A percentile compares a stretch with the other conserved stretches of the same genome.
phyloP scores from a whole-genome alignment of 2,329 filamentous ascomycete species.

The Didymosphaeria variabile region DNA sequence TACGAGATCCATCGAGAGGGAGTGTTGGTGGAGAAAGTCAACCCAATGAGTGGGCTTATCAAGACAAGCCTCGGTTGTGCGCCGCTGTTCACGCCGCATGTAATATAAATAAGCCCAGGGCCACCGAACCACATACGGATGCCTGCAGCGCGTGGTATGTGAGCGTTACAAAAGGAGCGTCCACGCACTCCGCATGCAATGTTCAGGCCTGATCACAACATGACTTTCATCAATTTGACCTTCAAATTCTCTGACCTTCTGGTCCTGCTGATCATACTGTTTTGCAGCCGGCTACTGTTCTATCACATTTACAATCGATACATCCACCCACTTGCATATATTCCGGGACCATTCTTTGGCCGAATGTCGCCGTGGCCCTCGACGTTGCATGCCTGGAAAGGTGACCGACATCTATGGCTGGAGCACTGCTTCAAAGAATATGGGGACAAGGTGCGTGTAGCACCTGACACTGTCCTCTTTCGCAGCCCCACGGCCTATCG shows the following conservation, averaged over 20 bases:
- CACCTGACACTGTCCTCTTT: constrained; percentile 20
- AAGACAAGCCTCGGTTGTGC: too few species aligned
- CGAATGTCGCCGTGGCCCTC: constrained; percentile 17
- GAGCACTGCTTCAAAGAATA: constrained; percentile 15
- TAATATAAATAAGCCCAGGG: too few species aligned
- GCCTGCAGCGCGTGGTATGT: too few species aligned
- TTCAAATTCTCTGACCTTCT: background rate
- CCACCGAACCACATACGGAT: too few species aligned
- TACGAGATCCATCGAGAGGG: too few species aligned
- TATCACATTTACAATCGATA: constrained; percentile 20
- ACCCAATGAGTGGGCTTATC: too few species aligned
- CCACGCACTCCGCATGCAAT: too few species aligned
- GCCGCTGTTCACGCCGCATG: too few species aligned
- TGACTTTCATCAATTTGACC: background rate
- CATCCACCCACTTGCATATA: constrained; percentile 21
- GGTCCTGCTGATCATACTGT: background rate
- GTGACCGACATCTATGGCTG: constrained; percentile 25
- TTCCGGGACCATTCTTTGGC: constrained; percentile 19
- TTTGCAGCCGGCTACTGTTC: background rate
- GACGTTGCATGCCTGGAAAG: constrained; percentile 22
- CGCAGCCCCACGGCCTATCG: constrained; percentile 9
- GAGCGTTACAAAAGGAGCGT: too few species aligned
- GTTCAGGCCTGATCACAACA: background rate
- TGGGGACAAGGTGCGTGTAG: constrained; percentile 15
- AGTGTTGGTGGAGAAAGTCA: too few species aligned